Evolutionary conservation across 2,329 filamentous ascomycete species (phyloP), one percentile per base, ranked within the genome.

Genomic region (Alternaria longipes): DNA sequence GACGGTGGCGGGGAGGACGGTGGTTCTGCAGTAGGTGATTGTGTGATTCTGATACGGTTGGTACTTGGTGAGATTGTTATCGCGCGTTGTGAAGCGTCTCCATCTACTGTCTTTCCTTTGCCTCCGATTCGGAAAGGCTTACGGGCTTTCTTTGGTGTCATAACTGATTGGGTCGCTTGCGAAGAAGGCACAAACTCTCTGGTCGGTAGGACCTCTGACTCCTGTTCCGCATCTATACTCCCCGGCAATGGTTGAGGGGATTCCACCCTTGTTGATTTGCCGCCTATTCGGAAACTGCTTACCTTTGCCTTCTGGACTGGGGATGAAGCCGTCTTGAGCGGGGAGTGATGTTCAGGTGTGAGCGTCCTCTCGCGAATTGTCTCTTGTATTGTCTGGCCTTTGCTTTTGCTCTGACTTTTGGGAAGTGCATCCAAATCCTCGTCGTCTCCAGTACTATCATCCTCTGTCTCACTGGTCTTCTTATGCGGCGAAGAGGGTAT

Each of bases 391-490:
- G 34, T 30, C 8, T 30, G 58, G 16, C 12, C 38, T 26, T 52
- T 61, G 8, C 12, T 59, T 28, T 69, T 67, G 22, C 60, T 68
- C 28, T 67, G 64, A 32, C 54, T 67, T 24, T 57, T 72, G 2
- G 62, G 49, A 11, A 73, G 74, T 7, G 68, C 74, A 65, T 81
- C 80, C 11, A 82, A 71, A 52, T 82, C 79, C 5, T 80, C 78
- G 24, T 81, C 66, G 20, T 58, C 65, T 4, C 28, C 45, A 30
- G 44, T 54, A 26, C 32, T 47, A 9, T 51, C 44, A 8, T 22
- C 34, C 11, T 32, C 49, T 5, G 34, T 32, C 11, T 44, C 28
- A 7, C 30, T 26, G 3, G 32, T 22, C 8, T 11, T 42, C 4
- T 51, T 50, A 7, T 38, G 38, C n/a, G 51, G n/a, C 22, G 40